Conservation (phyloP, 2,329 filamentous ascomycete genomes). For the Laburnicola sp. region DNA sequence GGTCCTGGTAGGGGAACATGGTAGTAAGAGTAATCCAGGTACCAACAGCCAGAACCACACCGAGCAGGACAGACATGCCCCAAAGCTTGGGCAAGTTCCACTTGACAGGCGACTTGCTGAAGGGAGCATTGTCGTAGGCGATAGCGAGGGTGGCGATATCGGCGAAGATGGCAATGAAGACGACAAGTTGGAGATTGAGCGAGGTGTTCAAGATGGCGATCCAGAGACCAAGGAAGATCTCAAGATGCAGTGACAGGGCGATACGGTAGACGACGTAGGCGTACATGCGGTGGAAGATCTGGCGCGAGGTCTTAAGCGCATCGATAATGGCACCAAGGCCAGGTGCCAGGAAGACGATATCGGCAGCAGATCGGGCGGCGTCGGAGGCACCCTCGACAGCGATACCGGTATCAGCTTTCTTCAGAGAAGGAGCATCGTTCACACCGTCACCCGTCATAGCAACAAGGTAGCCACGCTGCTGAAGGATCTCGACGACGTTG, state of each 20-base stretch:
- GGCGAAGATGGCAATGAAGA: slow-evolving; percentile 94
- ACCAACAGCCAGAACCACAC: slow-evolving; percentile 76
- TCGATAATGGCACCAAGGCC: slow-evolving; percentile 92
- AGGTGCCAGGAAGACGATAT: slow-evolving; percentile 91
- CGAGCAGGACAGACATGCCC: slow-evolving; percentile 87
- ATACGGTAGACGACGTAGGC: slow-evolving; percentile 96
- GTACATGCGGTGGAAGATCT: slow-evolving; percentile 97
- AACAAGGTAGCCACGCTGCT: slow-evolving; percentile 90
- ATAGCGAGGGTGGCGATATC: slow-evolving; percentile 91
- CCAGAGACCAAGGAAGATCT: slow-evolving; percentile 90
- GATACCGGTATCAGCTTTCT: slow-evolving; percentile 96
- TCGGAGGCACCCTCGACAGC: slow-evolving; percentile 91
- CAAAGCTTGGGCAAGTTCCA: slow-evolving; percentile 95
- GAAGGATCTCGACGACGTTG: slow-evolving; percentile 88
- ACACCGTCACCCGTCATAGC: slow-evolving; percentile 97
- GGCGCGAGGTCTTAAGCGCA: slow-evolving; percentile 86
- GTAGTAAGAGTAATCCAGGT: slow-evolving; percentile 90
- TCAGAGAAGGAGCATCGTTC: slow-evolving; percentile 89
- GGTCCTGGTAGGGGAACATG: slow-evolving; percentile 61
- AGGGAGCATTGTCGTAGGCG: slow-evolving; percentile 90
- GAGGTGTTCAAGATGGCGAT: slow-evolving; percentile 84
- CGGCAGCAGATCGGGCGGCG: slow-evolving; percentile 85
- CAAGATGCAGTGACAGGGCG: slow-evolving; percentile 84
- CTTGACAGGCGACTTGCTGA: slow-evolving; percentile 83
- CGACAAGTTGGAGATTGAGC: slow-evolving; percentile 82